Base-by-base conservation (phyloP, 2,329 filamentous ascomycete species). In the Trichoderma brevicompactum region DNA sequence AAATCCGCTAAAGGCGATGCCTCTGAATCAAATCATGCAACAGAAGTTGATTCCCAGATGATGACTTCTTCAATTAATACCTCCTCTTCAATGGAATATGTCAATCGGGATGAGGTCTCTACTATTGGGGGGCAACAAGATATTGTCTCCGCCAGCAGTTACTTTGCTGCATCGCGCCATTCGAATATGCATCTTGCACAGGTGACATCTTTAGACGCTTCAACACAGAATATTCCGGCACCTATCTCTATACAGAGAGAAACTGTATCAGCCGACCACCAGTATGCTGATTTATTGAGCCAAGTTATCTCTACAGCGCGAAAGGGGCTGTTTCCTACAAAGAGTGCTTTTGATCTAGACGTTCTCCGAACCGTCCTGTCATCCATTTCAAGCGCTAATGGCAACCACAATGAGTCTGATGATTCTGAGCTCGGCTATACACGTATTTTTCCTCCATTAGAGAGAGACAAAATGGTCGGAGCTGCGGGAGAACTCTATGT, bases 401-500 rank as follows among this genome's bases (percentile, higher is more conserved):
- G 12, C 48, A 50, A n/a, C 34, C 1, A 9, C 4, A 10, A n/a
- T 34, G 48, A 9, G 9, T 15, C 1, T n/a, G 23, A 32, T 9
- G 15, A 2, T n/a, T 8, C 13, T 8, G 46, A n/a, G 28, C 8
- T 49, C 7, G 28, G 28, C 23, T 49, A 12, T 32, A 12, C 46
- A 5, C 7, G 13, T 15, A 10, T 0, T 15, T 3, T 34, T 34
- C 1, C 48, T 0, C 48, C 28, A 7, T 1, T 36, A 12, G 48
- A 50, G 28, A 50, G 48, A 17, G 48, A 50, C 8, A 50, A 50
- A 23, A 65, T 52, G 55, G 36, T 67, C 2, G 62, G 65, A 8
- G 65, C 62, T 23, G 65, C 65, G 17, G 62, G 65, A 19, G 65
- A 65, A 32, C 43, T 67, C 28, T 67, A 60, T 40, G 62, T 67